Evolutionary conservation across 2,329 filamentous ascomycete genomes (phyloP).

Genomic region (Sporothrix dimorphospora): DNA sequence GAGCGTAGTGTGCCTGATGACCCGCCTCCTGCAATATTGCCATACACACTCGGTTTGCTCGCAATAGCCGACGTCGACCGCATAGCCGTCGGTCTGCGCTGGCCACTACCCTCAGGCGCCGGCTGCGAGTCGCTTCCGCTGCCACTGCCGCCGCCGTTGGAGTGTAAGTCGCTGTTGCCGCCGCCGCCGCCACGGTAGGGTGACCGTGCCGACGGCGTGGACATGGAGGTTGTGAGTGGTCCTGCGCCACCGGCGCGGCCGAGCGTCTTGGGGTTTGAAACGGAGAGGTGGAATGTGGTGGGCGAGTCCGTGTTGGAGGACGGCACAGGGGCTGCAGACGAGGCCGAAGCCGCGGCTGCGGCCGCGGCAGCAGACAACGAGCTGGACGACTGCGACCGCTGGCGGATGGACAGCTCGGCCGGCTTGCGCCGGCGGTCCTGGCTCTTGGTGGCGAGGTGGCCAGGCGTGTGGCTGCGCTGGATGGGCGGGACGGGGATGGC

Average conservation of each 20-base stretch:
- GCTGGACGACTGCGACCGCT: conserved; percentile 57
- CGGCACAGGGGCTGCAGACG: conserved; percentile 34
- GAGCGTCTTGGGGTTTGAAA: conserved; percentile 24
- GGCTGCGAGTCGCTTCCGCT: conserved; percentile 20
- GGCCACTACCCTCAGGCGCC: conserved; percentile 37
- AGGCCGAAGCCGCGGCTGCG: conserved; percentile 27
- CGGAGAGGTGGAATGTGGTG: conserved; percentile 30
- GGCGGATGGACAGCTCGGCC: conserved; percentile 57
- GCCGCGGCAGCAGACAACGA: conserved; percentile 35
- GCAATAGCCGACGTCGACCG: conserved; percentile 60
- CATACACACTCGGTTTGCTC: conserved; percentile 38
- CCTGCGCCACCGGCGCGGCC: neutral
- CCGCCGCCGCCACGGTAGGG: conserved; percentile 36
- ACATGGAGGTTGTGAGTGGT: conserved; percentile 11
- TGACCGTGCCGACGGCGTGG: conserved; percentile 23
- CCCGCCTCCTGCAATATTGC: conserved; percentile 6
- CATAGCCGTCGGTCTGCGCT: conserved; percentile 49
- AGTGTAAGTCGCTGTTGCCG: conserved; percentile 31
- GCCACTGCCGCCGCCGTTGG: conserved; percentile 32
- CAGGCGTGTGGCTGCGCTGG: conserved; percentile 63
- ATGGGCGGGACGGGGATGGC: conserved; percentile 45
- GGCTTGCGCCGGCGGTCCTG: conserved; percentile 55
- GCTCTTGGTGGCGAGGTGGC: conserved; percentile 63
- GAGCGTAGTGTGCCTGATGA: neutral
- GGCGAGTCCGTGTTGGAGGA: conserved; percentile 33